Percentiles rank a stretch among this genome's conserved stretches.
Evolutionary conservation across 768 basidiomycete species (phyloP).

Genomic region (Rhodotorula graminis): DNA sequence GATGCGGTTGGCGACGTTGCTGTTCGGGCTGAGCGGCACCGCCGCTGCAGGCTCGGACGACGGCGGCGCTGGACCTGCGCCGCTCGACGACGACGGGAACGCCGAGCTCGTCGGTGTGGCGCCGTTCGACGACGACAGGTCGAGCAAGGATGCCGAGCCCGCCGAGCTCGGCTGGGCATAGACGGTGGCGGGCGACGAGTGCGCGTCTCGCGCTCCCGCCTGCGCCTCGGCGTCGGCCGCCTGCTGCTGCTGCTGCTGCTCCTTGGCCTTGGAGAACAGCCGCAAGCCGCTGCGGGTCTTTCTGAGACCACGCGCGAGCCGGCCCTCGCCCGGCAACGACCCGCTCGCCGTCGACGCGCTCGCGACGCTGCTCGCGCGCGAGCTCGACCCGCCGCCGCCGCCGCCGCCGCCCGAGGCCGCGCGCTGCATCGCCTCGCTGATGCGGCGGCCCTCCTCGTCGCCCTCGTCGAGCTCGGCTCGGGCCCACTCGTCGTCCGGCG

Average conservation of each 20-base stretch:
- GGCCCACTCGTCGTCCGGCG: slow-evolving; percentile 24
- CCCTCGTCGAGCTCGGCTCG: slow-evolving; percentile 11
- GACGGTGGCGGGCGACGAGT: not conserved
- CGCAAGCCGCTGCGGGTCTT: slow-evolving; percentile 22
- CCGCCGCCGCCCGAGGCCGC: not conserved
- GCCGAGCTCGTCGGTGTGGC: slow-evolving; percentile 1
- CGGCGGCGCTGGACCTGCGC: not conserved
- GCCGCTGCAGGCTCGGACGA: not conserved
- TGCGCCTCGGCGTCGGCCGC: not conserved
- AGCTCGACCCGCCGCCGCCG: not conserved
- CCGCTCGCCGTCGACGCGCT: not conserved
- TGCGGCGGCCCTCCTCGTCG: slow-evolving; percentile 5
- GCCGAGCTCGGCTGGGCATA: not conserved
- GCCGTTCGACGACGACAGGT: not conserved
- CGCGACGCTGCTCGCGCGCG: not conserved
- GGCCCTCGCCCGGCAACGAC: not conserved
- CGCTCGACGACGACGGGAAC: not conserved
- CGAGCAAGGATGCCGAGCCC: not conserved
- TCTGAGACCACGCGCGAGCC: slow-evolving; percentile 19
- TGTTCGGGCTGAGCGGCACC: not conserved
- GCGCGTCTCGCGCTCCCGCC: not conserved
- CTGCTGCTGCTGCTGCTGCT: not conserved
- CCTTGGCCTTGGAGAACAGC: slow-evolving; percentile 9
- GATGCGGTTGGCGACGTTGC: slow-evolving; percentile 12
- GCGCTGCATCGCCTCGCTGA: slow-evolving; percentile 13